These are phyloP conservation scores for Stephanocyclus meneghinianus DNA, from an alignment of 352 stramenopile species.

Conservation along the genomic window DNA sequence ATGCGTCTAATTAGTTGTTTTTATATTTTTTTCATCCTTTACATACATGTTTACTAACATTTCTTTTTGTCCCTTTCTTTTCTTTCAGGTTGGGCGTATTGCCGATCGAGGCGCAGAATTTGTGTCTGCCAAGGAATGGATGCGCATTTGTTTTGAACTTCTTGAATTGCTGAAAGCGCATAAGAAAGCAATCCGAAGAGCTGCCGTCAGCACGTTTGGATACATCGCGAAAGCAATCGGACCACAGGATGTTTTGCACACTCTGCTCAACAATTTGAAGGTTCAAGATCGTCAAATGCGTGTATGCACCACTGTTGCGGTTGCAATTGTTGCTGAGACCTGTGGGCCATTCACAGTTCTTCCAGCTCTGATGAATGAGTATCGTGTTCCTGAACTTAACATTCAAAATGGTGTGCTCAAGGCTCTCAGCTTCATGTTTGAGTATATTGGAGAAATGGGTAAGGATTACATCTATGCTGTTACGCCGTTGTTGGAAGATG, in stretches of 20 bases:
- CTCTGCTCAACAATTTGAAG: slow-evolving; percentile 98
- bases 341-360: slow-evolving; percentile 99
- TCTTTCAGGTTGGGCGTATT: slow-evolving; percentile 92
- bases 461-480: slow-evolving; percentile 99
- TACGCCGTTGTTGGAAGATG: slow-evolving; percentile 96
- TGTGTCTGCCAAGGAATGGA: slow-evolving; percentile 98
- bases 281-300: slow-evolving; percentile 98
- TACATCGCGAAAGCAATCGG: slow-evolving; percentile 99
- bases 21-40: slow-evolving; percentile 21
- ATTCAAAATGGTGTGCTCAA: slow-evolving; percentile 99
- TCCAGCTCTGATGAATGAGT: slow-evolving; percentile 99
- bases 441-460: slow-evolving; percentile 99
- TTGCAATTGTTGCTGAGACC: slow-evolving; percentile 99
- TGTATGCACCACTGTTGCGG: slow-evolving; percentile 98
- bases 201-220: slow-evolving; percentile 98
- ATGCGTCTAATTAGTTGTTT: slow-evolving; percentile 12
- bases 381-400: slow-evolving; percentile 98
- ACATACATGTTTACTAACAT: slow-evolving; percentile 43
- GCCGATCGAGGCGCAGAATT: slow-evolving; percentile 96
- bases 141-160: slow-evolving; percentile 99
- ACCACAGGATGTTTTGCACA: slow-evolving; percentile 98
- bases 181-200: slow-evolving; percentile 97
- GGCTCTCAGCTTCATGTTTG: slow-evolving; percentile 99
- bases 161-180: slow-evolving; percentile 99
- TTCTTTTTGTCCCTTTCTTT: slow-evolving; percentile 31